Conservation (phyloP, 2,329 filamentous ascomycete species). For the Lojkania enalia region DNA sequence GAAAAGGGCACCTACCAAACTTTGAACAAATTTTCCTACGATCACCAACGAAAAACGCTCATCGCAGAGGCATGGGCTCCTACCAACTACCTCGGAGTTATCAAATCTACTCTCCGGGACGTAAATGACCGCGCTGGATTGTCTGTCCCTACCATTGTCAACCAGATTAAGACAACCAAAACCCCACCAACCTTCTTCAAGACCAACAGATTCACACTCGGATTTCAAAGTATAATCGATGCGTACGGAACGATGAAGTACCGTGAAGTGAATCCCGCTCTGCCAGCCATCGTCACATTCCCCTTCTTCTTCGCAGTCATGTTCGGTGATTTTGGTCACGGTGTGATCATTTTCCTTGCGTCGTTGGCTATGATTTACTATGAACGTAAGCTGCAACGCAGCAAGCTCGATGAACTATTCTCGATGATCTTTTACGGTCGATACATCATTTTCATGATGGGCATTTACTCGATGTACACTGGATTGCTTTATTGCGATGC, state of each 20-base stretch:
- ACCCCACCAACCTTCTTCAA: conserved; percentile 96
- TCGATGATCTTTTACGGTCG: conserved; percentile 99
- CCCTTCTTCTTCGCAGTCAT: conserved; percentile 99
- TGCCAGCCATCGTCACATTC: conserved; percentile 95
- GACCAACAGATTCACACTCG: conserved; percentile 97
- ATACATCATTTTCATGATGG: conserved; percentile 99
- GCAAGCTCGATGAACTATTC: conserved; percentile 96
- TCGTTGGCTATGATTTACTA: conserved; percentile 94
- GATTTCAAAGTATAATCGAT: conserved; percentile 98
- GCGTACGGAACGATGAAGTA: conserved; percentile 98
- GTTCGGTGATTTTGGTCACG: conserved; percentile 98
- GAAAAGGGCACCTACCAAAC: conserved; percentile 98
- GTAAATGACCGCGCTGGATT: conserved; percentile 95
- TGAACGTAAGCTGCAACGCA: conserved; percentile 77
- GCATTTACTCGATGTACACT: conserved; percentile 93
- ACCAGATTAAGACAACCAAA: conserved; percentile 95
- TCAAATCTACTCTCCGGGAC: conserved; percentile 92
- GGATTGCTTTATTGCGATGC: conserved; percentile 97
- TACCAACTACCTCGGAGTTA: conserved; percentile 83
- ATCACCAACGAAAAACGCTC: conserved; percentile 90
- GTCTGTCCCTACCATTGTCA: conserved; percentile 98
- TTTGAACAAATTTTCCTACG: conserved; percentile 94
- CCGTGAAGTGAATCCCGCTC: conserved; percentile 92
- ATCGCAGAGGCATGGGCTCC: conserved; percentile 98
- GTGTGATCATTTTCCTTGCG: conserved; percentile 81